Evolutionary conservation across 148 eudicot species (phyloP).

Genomic region (Rhododendron simsii): DNA sequence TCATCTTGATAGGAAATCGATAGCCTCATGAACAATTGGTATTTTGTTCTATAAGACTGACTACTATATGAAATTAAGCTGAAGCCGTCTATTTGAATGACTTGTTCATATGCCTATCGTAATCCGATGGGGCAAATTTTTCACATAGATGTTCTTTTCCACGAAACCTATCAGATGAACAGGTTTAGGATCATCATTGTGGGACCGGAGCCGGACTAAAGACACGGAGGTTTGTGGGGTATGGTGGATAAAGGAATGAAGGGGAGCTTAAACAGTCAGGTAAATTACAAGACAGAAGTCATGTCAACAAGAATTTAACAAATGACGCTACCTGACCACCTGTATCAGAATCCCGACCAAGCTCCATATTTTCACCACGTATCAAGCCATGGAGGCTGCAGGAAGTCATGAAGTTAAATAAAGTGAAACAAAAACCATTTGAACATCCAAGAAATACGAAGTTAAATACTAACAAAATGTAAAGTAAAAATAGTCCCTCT

Average conservation of each 20-base stretch:
- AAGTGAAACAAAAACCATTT: not conserved
- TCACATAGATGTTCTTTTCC: not conserved
- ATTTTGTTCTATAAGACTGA: not conserved
- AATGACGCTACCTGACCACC: conserved; percentile 71
- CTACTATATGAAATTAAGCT: not conserved
- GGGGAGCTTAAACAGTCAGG: not conserved
- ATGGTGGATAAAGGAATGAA: not conserved
- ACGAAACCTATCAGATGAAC: not conserved
- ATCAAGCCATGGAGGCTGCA: conserved; percentile 91
- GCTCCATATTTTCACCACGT: conserved; percentile 96
- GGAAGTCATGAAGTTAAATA: conserved; percentile 1
- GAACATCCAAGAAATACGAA: not conserved
- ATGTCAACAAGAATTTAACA: not conserved
- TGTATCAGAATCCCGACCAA: conserved; percentile 96
- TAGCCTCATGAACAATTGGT: not conserved
- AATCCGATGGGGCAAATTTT: not conserved
- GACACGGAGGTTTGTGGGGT: not conserved
- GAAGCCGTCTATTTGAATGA: not conserved
- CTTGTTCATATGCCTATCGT: not conserved
- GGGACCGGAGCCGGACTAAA: not conserved
- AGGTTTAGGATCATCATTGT: not conserved
- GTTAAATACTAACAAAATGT: too few relatives aligned
- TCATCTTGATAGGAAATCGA: not conserved
- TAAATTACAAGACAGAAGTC: not conserved
- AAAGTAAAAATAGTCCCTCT: not conserved